phyloP scores from a whole-genome alignment of 768 basidiomycete species.

The Lentinula lateritia region DNA sequence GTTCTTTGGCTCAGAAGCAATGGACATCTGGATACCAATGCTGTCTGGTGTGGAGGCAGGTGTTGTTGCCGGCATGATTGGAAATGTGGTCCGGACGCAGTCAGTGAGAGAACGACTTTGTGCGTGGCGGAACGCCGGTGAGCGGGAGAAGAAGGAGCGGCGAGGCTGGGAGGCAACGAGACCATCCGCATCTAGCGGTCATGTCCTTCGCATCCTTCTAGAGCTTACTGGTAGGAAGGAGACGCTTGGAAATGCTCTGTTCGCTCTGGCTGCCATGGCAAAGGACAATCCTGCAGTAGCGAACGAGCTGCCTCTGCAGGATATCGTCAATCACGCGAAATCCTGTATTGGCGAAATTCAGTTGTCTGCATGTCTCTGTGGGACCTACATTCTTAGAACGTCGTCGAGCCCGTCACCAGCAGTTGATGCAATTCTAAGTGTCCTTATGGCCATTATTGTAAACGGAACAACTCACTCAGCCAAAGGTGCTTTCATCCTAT shows the following conservation, averaged over 20 bases:
- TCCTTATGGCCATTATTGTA: conserved; percentile 42
- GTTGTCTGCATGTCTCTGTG: conserved; percentile 68
- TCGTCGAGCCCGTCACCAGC: conserved; percentile 18
- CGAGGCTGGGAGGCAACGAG: conserved; percentile 3
- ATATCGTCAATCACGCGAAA: conserved; percentile 48
- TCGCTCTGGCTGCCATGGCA: conserved; percentile 59
- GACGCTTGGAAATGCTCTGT: conserved; percentile 63
- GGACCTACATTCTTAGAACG: conserved; percentile 58
- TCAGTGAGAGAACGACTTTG: conserved; percentile 1
- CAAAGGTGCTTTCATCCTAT: conserved; percentile 72
- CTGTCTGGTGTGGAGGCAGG: conserved; percentile 21
- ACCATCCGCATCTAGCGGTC: conserved; percentile 32
- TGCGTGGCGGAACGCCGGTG: background rate
- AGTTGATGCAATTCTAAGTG: conserved; percentile 52
- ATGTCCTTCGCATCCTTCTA: conserved; percentile 51
- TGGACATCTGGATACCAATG: conserved; percentile 66
- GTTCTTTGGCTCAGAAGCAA: conserved; percentile 40
- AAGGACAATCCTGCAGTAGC: conserved; percentile 59
- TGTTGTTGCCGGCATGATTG: conserved; percentile 1
- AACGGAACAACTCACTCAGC: conserved; percentile 33
- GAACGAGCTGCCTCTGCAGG: conserved; percentile 31
- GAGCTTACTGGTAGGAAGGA: conserved; percentile 27
- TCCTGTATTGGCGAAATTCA: conserved; percentile 58
- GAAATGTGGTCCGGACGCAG: background rate
- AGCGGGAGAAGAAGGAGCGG: conserved; percentile 3